phyloP scores from a whole-genome alignment of 768 basidiomycete genomes.

The Suillus weaverae region DNA sequence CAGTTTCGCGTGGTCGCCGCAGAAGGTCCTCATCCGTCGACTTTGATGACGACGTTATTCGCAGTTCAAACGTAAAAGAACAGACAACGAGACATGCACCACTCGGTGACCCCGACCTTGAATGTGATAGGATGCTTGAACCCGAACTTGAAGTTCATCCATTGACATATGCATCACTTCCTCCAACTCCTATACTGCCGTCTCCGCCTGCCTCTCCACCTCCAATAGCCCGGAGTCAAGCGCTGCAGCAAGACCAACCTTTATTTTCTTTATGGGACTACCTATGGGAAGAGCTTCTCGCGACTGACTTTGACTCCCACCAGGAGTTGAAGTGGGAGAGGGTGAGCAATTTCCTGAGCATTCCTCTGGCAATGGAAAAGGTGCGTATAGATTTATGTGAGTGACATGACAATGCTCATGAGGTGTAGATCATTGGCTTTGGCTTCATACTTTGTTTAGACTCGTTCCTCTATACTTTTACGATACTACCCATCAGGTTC shows the following conservation, averaged over 20 bases:
- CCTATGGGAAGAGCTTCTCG: conserved; percentile 81
- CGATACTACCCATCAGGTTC: conserved; percentile 92
- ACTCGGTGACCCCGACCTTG: neutral
- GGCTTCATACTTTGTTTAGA: conserved; percentile 94
- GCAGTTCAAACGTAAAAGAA: conserved; percentile 5
- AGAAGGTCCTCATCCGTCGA: conserved; percentile 16
- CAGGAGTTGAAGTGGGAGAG: conserved; percentile 95
- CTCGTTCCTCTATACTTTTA: conserved; percentile 97
- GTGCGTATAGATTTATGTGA: conserved; percentile 38
- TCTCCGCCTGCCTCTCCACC: conserved; percentile 39
- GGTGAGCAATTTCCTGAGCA: conserved; percentile 91
- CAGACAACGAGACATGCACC: neutral
- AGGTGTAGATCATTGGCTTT: conserved; percentile 78
- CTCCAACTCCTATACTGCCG: conserved; percentile 65
- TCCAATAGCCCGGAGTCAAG: conserved; percentile 15
- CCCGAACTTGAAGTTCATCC: conserved; percentile 31
- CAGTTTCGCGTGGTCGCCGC: conserved; percentile 18
- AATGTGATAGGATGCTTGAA: conserved; percentile 10
- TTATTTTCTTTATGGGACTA: conserved; percentile 93
- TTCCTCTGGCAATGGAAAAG: conserved; percentile 93
- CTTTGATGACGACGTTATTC: neutral
- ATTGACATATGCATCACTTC: conserved; percentile 69
- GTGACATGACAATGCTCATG: conserved; percentile 9
- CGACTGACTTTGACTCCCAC: conserved; percentile 92
- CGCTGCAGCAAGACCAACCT: conserved; percentile 27